Evolutionary conservation across 2,329 filamentous ascomycete species (phyloP).

Genomic region (Camptophora hylomeconis): DNA sequence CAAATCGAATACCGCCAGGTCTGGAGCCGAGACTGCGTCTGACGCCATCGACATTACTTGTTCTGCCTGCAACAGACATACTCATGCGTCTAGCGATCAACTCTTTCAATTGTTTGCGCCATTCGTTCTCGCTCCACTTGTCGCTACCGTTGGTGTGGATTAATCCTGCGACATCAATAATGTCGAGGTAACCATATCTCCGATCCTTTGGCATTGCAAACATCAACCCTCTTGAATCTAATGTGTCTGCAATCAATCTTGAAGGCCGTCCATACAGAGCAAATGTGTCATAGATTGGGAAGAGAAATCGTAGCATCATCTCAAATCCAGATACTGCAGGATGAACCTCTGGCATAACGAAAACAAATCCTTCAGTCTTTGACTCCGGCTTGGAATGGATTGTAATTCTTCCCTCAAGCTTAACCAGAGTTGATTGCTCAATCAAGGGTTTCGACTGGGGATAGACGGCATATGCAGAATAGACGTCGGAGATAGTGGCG

Average conservation of each 20-base stretch:
- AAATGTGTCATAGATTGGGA: slow-evolving; percentile 90
- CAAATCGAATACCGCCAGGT: slow-evolving; percentile 28
- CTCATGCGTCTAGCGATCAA: slow-evolving; percentile 70
- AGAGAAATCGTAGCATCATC: slow-evolving; percentile 83
- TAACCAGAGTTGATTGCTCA: slow-evolving; percentile 85
- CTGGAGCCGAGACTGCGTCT: slow-evolving; percentile 11
- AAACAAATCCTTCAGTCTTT: slow-evolving; percentile 83
- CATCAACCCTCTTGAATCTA: slow-evolving; percentile 85
- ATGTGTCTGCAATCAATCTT: slow-evolving; percentile 71
- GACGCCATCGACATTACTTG: slow-evolving; percentile 26
- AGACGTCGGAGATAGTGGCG: slow-evolving; percentile 80
- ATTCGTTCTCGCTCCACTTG: slow-evolving; percentile 73
- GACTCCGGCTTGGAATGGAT: slow-evolving; percentile 70
- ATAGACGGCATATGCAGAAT: slow-evolving; percentile 88
- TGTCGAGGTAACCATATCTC: slow-evolving; percentile 81
- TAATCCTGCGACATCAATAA: slow-evolving; percentile 67
- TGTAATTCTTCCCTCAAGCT: slow-evolving; percentile 81
- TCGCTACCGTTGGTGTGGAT: slow-evolving; percentile 67
- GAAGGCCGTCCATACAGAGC: slow-evolving; percentile 79
- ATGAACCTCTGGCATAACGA: slow-evolving; percentile 90
- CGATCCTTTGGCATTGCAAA: slow-evolving; percentile 89
- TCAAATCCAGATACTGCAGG: slow-evolving; percentile 91
- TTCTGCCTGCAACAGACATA: slow-evolving; percentile 30
- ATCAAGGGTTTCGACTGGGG: slow-evolving; percentile 88
- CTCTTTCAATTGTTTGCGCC: slow-evolving; percentile 81